These are phyloP conservation scores for Elsinoe necatrix DNA, from an alignment of 2,329 filamentous ascomycete species.

Conservation along the genomic window DNA sequence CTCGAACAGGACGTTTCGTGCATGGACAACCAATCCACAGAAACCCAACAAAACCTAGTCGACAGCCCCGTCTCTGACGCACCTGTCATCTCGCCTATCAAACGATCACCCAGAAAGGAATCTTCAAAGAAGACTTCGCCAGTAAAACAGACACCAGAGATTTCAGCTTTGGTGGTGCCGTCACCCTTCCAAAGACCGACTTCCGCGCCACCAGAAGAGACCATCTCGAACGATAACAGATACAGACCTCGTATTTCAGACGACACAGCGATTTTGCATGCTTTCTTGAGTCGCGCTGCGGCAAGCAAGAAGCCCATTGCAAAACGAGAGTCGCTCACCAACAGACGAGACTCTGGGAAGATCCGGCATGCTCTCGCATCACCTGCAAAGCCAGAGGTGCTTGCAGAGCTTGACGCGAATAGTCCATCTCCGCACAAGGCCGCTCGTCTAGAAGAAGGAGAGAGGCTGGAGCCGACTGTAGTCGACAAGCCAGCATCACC, in stretches of 20 bases:
- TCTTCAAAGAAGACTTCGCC: constrained; percentile 5
- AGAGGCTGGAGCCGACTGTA: neutral
- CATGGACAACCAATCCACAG: neutral
- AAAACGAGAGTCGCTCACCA: constrained; percentile 37
- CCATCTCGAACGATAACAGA: constrained; percentile 20
- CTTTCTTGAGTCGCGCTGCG: constrained; percentile 43
- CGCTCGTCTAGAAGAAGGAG: neutral
- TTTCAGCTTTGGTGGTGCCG: constrained; percentile 7
- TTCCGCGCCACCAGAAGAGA: constrained; percentile 31
- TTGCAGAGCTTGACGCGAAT: constrained; percentile 42
- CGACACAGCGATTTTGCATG: constrained; percentile 42
- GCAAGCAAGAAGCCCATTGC: constrained; percentile 34
- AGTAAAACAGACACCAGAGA: neutral
- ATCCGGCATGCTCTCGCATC: constrained; percentile 40
- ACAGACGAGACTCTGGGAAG: constrained; percentile 40
- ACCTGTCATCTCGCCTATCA: neutral
- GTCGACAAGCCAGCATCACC: constrained; percentile 4
- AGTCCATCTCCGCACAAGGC: constrained; percentile 34
- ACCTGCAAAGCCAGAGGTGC: constrained; percentile 32
- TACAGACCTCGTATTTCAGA: constrained; percentile 33
- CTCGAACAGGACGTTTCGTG: neutral
- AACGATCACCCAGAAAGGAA: neutral
- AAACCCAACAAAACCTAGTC: neutral
- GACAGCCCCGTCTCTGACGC: neutral
- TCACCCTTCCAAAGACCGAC: constrained; percentile 16